Evolutionary conservation across 1,284 basidiomycete species (phyloP), one percentile per base, ranked within the genome.

Genomic region (Tilletia indica): DNA sequence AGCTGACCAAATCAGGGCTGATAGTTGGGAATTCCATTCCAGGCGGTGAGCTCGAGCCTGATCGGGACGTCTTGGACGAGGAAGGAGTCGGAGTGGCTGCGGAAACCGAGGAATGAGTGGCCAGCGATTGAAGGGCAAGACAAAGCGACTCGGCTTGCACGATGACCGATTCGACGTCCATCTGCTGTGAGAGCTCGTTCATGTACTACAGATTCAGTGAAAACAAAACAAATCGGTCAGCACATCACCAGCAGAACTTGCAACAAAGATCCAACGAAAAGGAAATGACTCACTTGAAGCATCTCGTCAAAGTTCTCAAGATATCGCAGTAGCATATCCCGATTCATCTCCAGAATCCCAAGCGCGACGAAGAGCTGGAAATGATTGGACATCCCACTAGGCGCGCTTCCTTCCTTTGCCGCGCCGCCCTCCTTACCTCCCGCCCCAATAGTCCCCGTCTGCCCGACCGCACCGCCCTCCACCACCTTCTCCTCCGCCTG

Each of bases 281-380:
- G 8, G n/a, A 9, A 31, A 36, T 3, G n/a, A 48, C 68, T 58
- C 42, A 64, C 63, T n/a, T 81, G 77, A 2, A 84, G 71, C 25
- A 84, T 78, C 73, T 86, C 86, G 76, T 85, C 86, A 70, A 86
- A 87, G 87, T 97, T 93, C 47, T 92, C 89, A 3, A 99, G 88
- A 84, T 99, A 98, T 14, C 95, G 89, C 61, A 98, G 86, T 70
- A 99, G 92, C 82, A 97, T 91, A 80, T 97, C 94, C 48, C 95
- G 88, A 85, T 99, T 94, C 4, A 92, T 92, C 84, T 98, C 93
- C 12, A 99, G 87, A 45, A 99, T 89, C 0, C 94, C 94, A 31
- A 99, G 88, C 0, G 95, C 95, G 25, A 98, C 88, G 80, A 99
- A 99, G 2, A 99, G 88, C n/a, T 94, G 90, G 81, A 98, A 97